Evolutionary conservation across 495 filamentous ascomycete genomes (phyloP), one percentile per base, ranked within the genome.

Genomic region (Hypoxylon rickii): DNA sequence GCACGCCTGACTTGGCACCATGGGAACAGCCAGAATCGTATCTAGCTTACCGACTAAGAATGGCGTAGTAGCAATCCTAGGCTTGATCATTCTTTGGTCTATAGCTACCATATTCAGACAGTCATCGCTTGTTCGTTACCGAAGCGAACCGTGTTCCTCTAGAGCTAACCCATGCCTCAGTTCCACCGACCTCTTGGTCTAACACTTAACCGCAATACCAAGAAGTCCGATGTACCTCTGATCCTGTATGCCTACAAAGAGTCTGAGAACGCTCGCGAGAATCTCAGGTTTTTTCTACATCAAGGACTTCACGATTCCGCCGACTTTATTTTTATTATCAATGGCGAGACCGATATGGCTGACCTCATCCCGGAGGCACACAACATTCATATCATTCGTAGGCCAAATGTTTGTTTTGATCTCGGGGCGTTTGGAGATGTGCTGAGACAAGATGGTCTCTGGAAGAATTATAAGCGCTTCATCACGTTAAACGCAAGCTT

Each of bases 401-500:
- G 67, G n/a, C 44, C 44, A 10, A 69, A 69, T 34, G 52, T 58
- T 3, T 72, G 70, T 55, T 70, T 52, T 45, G 70, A 71, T 32
- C 50, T 73, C 6, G 70, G 70, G 0, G 59, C 63, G 1, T 57
- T 58, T 33, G 68, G 64, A 11, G 66, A 68, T 45, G 62, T 70
- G 2, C 51, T 72, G 6, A 29, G 46, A 15, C 40, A 56, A 12
- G 54, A 63, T 51, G 50, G 57, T 36, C 44, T 68, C 13, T 67
- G 50, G 44, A 65, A 63, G 38, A 52, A 51, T 21, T 73, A 73
- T 51, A 44, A 55, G 31, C 56, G 55, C 15, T 73, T 69, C 58
- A 67, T 73, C 46, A 61, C 52, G 21, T 53, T 73, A 55, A 73
- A 73, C 38, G 69, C 70, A 0, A 70, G 66, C 51, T 41, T 73